phyloP scores from a whole-genome alignment of 208 protist genomes.

The Acanthamoeba sp. region DNA sequence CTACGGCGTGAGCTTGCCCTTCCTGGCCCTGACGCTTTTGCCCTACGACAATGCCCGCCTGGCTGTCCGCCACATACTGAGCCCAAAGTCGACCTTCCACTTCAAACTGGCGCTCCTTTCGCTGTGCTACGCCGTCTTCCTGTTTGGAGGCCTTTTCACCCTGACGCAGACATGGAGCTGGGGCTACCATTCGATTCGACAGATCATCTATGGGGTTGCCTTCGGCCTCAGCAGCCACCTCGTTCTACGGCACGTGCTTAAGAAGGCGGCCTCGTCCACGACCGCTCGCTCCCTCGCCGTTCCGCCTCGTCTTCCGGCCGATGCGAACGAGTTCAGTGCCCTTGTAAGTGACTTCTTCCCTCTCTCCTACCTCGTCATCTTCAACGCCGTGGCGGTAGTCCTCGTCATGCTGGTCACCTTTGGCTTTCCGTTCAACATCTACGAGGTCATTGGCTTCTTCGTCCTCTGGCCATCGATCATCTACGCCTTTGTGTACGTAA shows the following conservation, averaged over 20 bases:
- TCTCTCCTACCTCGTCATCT: slow-evolving; percentile 27
- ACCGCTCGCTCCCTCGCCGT: neutral
- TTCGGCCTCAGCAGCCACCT: slow-evolving; percentile 39
- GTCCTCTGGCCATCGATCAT: slow-evolving; percentile 22
- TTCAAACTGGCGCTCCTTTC: slow-evolving; percentile 55
- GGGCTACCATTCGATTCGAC: slow-evolving; percentile 51
- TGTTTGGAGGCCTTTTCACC: slow-evolving; percentile 43
- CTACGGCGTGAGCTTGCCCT: slow-evolving; percentile 26
- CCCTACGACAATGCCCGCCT: neutral
- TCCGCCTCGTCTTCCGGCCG: neutral
- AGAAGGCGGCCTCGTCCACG: neutral
- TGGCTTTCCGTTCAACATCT: slow-evolving; percentile 56
- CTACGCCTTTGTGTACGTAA: slow-evolving; percentile 25
- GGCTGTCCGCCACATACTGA: slow-evolving; percentile 2
- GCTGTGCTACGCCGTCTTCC: slow-evolving; percentile 41
- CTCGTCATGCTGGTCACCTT: neutral
- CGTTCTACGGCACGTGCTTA: neutral
- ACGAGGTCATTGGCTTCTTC: slow-evolving; percentile 19
- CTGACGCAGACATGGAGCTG: slow-evolving; percentile 52
- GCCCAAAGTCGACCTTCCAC: slow-evolving; percentile 1
- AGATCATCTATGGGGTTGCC: slow-evolving; percentile 31
- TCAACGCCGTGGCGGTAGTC: slow-evolving; percentile 21
- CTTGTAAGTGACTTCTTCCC: neutral
- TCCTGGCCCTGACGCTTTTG: slow-evolving; percentile 16
- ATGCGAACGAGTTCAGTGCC: neutral